Conservation (phyloP, 1,284 basidiomycete species). For the Boletus smithii region DNA sequence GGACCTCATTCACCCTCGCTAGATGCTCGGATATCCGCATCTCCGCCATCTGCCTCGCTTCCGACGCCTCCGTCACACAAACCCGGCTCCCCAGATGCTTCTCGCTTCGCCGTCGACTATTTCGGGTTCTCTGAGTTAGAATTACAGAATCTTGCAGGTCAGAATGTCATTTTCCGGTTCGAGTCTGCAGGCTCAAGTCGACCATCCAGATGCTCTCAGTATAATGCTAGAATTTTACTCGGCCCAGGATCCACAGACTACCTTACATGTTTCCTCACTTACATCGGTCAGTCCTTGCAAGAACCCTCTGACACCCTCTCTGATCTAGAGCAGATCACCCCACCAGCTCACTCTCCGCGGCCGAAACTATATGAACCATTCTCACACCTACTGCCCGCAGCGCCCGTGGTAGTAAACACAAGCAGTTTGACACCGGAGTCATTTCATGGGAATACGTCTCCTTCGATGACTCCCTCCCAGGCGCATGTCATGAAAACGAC, state of each 20-base stretch:
- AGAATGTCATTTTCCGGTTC: conserved; percentile 12
- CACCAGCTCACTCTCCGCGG: conserved; percentile 27
- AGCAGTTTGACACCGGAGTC: conserved; percentile 57
- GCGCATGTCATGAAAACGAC: conserved; percentile 15
- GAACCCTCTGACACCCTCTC: conserved; percentile 2
- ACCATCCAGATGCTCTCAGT: conserved; percentile 51
- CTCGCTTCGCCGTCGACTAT: conserved; percentile 62
- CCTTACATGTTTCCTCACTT: conserved; percentile 50
- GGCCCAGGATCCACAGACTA: conserved; percentile 50
- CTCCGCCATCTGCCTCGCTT: conserved; percentile 60
- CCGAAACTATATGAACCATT: conserved; percentile 33
- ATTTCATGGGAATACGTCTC: conserved; percentile 53
- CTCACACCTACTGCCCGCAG: conserved; percentile 27
- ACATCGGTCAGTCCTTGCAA: conserved; percentile 42
- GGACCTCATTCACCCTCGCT: conserved; percentile 69
- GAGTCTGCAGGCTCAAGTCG: conserved; percentile 12
- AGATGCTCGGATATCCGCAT: conserved; percentile 62
- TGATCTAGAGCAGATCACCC: conserved; percentile 23
- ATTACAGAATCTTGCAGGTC: conserved; percentile 57
- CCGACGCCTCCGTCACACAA: conserved; percentile 75
- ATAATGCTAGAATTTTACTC: conserved; percentile 73
- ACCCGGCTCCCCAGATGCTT: conserved; percentile 64
- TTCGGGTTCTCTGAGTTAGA: conserved; percentile 61
- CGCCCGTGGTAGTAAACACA: conserved; percentile 29
- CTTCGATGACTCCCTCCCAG: conserved; percentile 36